phyloP scores from a whole-genome alignment of 2,329 filamentous ascomycete genomes.

The Mollisiaceae sp. region DNA sequence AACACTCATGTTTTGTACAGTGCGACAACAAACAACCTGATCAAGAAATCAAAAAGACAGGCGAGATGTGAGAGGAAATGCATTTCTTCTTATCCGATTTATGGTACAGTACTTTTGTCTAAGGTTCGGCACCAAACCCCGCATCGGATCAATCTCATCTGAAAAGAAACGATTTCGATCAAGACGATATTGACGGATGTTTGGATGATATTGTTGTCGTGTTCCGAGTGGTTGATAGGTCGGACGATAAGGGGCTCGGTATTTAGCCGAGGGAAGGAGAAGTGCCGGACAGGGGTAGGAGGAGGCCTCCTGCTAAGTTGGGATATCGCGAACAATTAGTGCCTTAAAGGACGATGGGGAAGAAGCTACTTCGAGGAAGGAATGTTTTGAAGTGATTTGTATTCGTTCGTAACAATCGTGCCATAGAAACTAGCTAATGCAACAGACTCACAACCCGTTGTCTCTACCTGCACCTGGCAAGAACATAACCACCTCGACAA shows the following conservation, averaged over 20 bases:
- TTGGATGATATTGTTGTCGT: not conserved
- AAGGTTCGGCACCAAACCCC: not conserved
- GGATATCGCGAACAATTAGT: not conserved
- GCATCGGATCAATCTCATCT: constrained; percentile 3
- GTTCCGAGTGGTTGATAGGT: not conserved
- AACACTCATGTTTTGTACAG: not conserved
- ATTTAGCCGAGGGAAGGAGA: constrained; percentile 15
- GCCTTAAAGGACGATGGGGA: not conserved
- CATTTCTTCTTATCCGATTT: constrained; percentile 9
- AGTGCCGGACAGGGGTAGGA: constrained; percentile 1
- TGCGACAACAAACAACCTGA: not conserved
- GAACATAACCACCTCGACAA: too few relatives aligned
- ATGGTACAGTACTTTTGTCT: not conserved
- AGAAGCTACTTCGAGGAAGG: not conserved
- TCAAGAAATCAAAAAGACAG: not conserved
- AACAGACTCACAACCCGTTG: too few relatives aligned
- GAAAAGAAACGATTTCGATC: not conserved
- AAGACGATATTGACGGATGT: not conserved
- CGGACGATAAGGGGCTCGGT: not conserved
- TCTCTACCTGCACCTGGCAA: too few relatives aligned
- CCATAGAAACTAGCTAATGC: too few relatives aligned
- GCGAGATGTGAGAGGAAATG: not conserved
- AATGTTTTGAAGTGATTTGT: not conserved
- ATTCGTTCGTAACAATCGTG: constrained; percentile 9
- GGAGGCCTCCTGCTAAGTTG: not conserved